Evolutionary conservation across 345 rosid species (phyloP).

Genomic region (Pseudoturritis turrita): DNA sequence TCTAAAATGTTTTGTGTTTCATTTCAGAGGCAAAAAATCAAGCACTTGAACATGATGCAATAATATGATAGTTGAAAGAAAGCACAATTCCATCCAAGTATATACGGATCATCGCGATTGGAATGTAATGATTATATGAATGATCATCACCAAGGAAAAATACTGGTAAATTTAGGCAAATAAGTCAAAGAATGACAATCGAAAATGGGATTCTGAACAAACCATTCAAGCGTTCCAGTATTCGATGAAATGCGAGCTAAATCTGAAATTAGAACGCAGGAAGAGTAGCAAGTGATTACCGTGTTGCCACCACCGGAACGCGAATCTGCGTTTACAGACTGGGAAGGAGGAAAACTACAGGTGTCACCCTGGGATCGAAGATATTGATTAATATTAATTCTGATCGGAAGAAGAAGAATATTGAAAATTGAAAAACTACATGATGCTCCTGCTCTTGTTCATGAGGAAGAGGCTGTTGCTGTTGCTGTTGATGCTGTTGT

Average conservation of each 20-base stretch:
- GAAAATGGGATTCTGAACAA: background rate
- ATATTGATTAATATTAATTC: background rate
- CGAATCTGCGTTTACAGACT: constrained; percentile 29
- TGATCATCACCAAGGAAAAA: background rate
- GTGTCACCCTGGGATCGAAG: constrained; percentile 39
- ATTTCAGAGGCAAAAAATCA: no score
- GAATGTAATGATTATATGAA: background rate
- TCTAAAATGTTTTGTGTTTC: no score
- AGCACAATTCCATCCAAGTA: background rate
- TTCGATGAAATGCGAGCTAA: background rate
- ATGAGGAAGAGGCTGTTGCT: background rate
- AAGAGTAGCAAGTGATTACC: constrained; percentile 24
- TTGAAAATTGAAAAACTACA: background rate
- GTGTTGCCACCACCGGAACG: constrained; percentile 48
- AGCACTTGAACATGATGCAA: no score
- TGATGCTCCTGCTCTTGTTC: constrained; percentile 9
- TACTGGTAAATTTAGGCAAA: background rate
- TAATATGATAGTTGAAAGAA: no score
- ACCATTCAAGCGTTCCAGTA: background rate
- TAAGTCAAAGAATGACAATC: background rate
- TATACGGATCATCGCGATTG: background rate
- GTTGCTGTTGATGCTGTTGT: constrained; percentile 10
- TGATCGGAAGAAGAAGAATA: background rate
- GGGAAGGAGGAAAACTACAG: constrained; percentile 28
- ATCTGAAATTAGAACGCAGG: background rate